These are phyloP conservation scores for Diaporthe velutina DNA, from an alignment of 2,329 filamentous ascomycete genomes.

Conservation along the genomic window DNA sequence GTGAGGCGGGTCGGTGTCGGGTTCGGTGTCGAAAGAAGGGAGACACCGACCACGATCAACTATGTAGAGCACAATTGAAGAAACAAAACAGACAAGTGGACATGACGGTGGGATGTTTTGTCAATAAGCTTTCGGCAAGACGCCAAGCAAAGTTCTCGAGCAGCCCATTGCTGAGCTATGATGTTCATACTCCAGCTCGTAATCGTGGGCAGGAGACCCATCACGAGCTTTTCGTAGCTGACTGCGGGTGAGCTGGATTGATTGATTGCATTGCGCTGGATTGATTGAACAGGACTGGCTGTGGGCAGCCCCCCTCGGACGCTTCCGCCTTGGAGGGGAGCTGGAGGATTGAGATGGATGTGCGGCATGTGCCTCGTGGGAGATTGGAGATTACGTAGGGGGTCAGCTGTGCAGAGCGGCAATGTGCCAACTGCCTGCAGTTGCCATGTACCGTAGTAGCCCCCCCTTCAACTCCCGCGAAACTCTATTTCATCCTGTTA, in stretches of 20 bases:
- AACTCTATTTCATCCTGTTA: constrained; percentile 8
- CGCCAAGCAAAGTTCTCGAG: background rate
- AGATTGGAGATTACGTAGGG: constrained; percentile 27
- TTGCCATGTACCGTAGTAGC: background rate
- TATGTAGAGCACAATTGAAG: background rate
- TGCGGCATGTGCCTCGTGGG: background rate
- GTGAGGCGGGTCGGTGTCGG: background rate
- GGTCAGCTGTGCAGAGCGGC: constrained; percentile 20
- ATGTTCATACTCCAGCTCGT: background rate
- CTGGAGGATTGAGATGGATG: constrained; percentile 7
- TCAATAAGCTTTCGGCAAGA: constrained; percentile 26
- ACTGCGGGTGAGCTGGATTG: background rate
- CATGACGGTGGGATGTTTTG: constrained; percentile 6
- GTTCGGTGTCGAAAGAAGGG: constrained; percentile 17
- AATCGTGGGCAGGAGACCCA: background rate
- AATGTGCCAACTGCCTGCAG: background rate
- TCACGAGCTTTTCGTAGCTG: background rate
- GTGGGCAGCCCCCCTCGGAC: background rate
- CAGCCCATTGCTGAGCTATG: background rate
- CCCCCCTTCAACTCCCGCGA: background rate
- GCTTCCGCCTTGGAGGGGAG: background rate
- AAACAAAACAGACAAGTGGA: background rate
- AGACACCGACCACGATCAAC: background rate
- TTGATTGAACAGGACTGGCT: background rate
- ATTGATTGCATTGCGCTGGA: background rate